Evolutionary conservation across 805 yeast genomes (phyloP).

Genomic region (Wickerhamomyces mucosus): DNA sequence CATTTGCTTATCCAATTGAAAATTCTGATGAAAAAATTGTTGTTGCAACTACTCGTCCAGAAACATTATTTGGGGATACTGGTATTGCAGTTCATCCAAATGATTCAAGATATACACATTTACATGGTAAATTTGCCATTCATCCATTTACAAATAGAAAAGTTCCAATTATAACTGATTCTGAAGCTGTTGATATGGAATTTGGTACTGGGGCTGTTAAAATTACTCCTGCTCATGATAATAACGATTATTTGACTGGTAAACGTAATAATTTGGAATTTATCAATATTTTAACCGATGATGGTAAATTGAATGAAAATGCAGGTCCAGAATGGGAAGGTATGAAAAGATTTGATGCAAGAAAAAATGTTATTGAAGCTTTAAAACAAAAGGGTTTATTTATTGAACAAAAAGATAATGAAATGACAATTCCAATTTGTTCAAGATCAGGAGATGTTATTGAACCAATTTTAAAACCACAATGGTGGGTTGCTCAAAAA

Average conservation of each 20-base stretch:
- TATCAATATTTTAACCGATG: conserved; percentile 85
- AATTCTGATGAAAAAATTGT: conserved; percentile 77
- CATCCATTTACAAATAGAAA: conserved; percentile 86
- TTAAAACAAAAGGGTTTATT: conserved; percentile 67
- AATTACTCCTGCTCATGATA: conserved; percentile 98
- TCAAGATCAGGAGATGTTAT: conserved; percentile 95
- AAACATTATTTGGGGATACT: conserved; percentile 95
- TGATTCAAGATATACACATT: conserved; percentile 83
- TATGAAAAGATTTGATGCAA: conserved; percentile 89
- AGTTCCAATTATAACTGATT: conserved; percentile 82
- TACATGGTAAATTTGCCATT: conserved; percentile 85
- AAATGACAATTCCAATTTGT: conserved; percentile 91
- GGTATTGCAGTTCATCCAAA: conserved; percentile 97
- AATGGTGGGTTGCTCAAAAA: conserved; percentile 96
- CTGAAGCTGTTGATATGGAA: conserved; percentile 97
- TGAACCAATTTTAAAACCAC: conserved; percentile 95
- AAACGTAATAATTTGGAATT: conserved; percentile 85
- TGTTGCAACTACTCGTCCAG: conserved; percentile 98
- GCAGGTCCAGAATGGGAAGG: conserved; percentile 96
- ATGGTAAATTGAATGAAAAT: conserved; percentile 81
- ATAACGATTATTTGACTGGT: conserved; percentile 94
- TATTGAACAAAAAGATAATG: conserved; percentile 84
- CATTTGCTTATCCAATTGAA: conserved; percentile 85
- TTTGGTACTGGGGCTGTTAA: conserved; percentile 99
- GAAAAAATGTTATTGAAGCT: conserved; percentile 71